Evolutionary conservation across 768 basidiomycete genomes (phyloP), one percentile per base, ranked within the genome.

Genomic region (Hypholoma fasciculare): DNA sequence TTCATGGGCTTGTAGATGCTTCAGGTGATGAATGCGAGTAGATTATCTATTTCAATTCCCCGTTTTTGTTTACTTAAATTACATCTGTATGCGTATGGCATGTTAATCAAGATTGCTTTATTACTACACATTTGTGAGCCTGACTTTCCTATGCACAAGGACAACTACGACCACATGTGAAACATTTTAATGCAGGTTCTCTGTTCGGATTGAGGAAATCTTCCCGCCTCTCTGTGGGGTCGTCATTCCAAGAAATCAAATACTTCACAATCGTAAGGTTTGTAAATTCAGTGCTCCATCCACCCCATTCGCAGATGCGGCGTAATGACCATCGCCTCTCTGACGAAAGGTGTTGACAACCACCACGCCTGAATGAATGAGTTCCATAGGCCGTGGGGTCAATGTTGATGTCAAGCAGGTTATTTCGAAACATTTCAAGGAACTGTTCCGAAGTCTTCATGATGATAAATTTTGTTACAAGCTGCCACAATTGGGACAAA

Each of bases 291-390:
- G 65, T 71, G 51, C 71, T 74, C 78, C 79, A 80, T 3, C 78
- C 80, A 39, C 75, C 79, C 77, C 79, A 80, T n/a, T 75, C 72
- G 52, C 78, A 81, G 20, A 81, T 75, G 4, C 61, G 58, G 0
- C 71, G 57, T 0, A 79, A 58, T 0, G 66, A 61, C 77, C 78
- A 79, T 0, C 72, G 68, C 1, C 64, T 57, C 7, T 65, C 58
- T 6, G 65, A 58, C 3, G n/a, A n/a, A 5, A 79, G 65, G 42
- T 72, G 79, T 55, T 80, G 77, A 54, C 74, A 76, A 0, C 77
- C 76, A 11, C 76, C 75, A 23, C 71, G 69, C 6, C 71, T 68
- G 64, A 81, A 78, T 0, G 77, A 74, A 61, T 78, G 76, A 1
- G 74, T 77, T 8, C 77, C 73, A 64, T 77, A 78, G 1, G 72